phyloP scores from a whole-genome alignment of 768 basidiomycete species.

The Tylopilus cervinicoccineus region DNA sequence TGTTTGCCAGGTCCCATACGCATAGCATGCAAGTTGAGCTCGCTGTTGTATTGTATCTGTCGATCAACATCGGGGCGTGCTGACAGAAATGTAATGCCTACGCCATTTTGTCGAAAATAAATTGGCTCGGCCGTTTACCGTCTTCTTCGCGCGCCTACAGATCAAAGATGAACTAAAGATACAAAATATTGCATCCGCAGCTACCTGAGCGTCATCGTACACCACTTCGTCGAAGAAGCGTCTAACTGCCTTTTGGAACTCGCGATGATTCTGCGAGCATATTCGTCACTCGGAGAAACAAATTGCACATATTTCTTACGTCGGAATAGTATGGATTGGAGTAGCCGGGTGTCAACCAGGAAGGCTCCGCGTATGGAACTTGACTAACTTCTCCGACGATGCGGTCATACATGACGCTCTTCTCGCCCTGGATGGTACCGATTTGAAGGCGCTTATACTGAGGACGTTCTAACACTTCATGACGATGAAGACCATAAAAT shows the following conservation, averaged over 20 bases:
- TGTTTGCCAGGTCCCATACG: conserved; percentile 88
- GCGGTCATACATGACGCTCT: conserved; percentile 46
- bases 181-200: conserved; percentile 1
- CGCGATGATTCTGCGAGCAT: conserved; percentile 43
- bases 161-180: conserved; percentile 12
- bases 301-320: conserved; percentile 29
- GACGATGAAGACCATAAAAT: conserved; percentile 86
- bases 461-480: conserved; percentile 74
- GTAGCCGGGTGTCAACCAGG: conserved; percentile 71
- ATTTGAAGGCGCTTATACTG: conserved; percentile 73
- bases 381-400: conserved; percentile 57
- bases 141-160: conserved; percentile 69
- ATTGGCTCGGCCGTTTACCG: conserved; percentile 81
- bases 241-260: conserved; percentile 44
- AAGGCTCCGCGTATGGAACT: conserved; percentile 88
- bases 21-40: conserved; percentile 81
- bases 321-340: conserved; percentile 70
- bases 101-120: conserved; percentile 82
- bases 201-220: conserved; percentile 37
- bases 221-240: conserved; percentile 70
- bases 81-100: conserved; percentile 25
- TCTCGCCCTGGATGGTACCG: conserved; percentile 65
- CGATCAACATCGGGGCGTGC: not conserved
- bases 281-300: conserved; percentile 3
- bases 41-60: conserved; percentile 32